Percentiles rank a stretch among this genome's conserved stretches.
phyloP scores from a whole-genome alignment of 352 stramenopile genomes.

The Stramenopiles sp. region DNA sequence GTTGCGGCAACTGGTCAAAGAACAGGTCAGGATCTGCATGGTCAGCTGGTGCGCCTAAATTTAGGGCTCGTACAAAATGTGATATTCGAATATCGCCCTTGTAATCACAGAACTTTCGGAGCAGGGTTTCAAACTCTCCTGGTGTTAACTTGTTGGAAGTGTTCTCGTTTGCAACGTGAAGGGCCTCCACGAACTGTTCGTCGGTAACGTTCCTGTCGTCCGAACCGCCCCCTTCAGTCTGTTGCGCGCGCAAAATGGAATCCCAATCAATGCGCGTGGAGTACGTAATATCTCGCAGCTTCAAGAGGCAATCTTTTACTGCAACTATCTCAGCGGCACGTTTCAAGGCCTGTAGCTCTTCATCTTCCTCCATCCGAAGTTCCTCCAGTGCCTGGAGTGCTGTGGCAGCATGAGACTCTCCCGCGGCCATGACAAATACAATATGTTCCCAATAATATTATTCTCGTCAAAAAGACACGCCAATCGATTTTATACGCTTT shows the following conservation, averaged over 20 bases:
- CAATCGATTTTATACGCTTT: too few species aligned
- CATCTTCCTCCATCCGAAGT: not conserved
- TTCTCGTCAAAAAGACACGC: too few species aligned
- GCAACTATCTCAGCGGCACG: not conserved
- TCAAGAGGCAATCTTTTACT: not conserved
- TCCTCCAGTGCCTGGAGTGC: not conserved
- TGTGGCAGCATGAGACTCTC: not conserved
- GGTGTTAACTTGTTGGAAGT: not conserved
- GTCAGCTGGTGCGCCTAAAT: conserved; percentile 26
- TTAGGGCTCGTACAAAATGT: not conserved
- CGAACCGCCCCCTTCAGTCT: not conserved
- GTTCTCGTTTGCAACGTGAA: not conserved
- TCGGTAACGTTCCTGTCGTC: not conserved
- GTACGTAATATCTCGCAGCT: not conserved
- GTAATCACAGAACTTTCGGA: conserved; percentile 12
- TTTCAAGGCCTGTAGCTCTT: not conserved
- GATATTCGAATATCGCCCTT: conserved; percentile 6
- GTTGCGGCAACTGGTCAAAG: conserved; percentile 40
- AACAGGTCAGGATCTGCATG: conserved; percentile 38
- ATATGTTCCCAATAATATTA: too few species aligned
- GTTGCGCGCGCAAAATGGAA: not conserved
- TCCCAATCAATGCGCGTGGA: not conserved
- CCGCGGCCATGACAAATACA: too few species aligned
- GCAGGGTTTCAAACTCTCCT: conserved; percentile 9
- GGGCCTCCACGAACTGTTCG: conserved; percentile 10